Evolutionary conservation across 176 grass and related monocot genomes (phyloP).

Genomic region (Lolium rigidum): DNA sequence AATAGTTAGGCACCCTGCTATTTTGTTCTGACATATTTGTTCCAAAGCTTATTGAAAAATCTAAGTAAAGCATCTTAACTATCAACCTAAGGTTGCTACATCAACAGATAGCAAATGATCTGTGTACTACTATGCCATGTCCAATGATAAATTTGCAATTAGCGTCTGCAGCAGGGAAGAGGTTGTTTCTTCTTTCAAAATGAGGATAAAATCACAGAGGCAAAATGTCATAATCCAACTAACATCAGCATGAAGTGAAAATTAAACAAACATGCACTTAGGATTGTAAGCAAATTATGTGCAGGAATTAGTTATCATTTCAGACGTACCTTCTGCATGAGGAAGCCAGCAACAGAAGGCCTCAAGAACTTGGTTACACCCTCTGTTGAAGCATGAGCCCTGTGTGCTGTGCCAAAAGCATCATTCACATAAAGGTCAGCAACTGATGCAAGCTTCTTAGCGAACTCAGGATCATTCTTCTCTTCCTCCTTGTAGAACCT

Average conservation of each 20-base stretch:
- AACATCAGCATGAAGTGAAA: not conserved
- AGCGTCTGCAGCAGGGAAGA: not conserved
- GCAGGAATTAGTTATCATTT: not conserved
- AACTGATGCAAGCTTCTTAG: slow-evolving; percentile 88
- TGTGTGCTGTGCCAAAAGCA: slow-evolving; percentile 88
- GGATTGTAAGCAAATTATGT: not conserved
- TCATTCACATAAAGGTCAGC: slow-evolving; percentile 99
- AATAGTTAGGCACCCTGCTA: not conserved
- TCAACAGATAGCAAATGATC: not conserved
- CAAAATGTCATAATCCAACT: not conserved
- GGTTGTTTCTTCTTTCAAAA: not conserved
- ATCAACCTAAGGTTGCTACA: not conserved
- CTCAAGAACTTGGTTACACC: slow-evolving; percentile 92
- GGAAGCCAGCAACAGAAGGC: slow-evolving; percentile 96
- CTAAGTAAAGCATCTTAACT: not conserved
- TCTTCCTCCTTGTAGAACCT: slow-evolving; percentile 98
- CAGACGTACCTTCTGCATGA: slow-evolving; percentile 92
- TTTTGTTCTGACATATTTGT: not conserved
- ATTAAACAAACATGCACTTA: not conserved
- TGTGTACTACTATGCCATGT: not conserved
- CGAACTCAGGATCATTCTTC: slow-evolving; percentile 94
- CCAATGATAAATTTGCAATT: not conserved
- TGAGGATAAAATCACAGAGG: not conserved
- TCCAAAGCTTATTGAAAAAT: not conserved
- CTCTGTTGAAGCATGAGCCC: slow-evolving; percentile 93